phyloP scores from a whole-genome alignment of 192 early-diverging fungal species.

The Entomortierella parvispora region DNA sequence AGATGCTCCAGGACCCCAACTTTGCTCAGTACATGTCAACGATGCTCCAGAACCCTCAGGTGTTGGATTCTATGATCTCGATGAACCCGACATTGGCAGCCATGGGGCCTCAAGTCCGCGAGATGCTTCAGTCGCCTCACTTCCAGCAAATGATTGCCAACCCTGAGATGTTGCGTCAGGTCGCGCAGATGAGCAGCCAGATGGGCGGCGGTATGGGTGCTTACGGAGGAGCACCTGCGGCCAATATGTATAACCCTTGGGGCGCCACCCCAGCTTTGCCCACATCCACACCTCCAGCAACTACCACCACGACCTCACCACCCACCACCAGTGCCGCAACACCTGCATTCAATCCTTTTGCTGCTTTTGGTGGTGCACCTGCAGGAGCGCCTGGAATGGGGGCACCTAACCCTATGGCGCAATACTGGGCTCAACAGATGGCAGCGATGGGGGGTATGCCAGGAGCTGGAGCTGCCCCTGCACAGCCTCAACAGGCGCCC shows the following conservation, averaged over 20 bases:
- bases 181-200: constrained; percentile 70
- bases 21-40: constrained; percentile 84
- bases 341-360: constrained; percentile 44
- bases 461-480: constrained; percentile 48
- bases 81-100: constrained; percentile 83
- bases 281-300: constrained; percentile 17
- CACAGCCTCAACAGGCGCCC: constrained; percentile 58
- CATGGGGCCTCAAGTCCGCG: constrained; percentile 88
- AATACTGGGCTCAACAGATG: constrained; percentile 53
- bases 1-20: constrained; percentile 87
- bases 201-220: constrained; percentile 46
- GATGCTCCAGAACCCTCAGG: constrained; percentile 85
- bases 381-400: constrained; percentile 34
- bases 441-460: constrained; percentile 44
- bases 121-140: constrained; percentile 83
- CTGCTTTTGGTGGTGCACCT: constrained; percentile 41
- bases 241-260: constrained; percentile 39
- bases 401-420: constrained; percentile 46
- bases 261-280: constrained; percentile 20
- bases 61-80: constrained; percentile 85
- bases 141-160: constrained; percentile 86
- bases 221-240: constrained; percentile 24
- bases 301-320: constrained; percentile 35
- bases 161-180: constrained; percentile 81
- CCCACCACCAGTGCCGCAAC: constrained; percentile 16